phyloP scores from a whole-genome alignment of 2,329 filamentous ascomycete species.

The Chalaropsis ovoidea region DNA sequence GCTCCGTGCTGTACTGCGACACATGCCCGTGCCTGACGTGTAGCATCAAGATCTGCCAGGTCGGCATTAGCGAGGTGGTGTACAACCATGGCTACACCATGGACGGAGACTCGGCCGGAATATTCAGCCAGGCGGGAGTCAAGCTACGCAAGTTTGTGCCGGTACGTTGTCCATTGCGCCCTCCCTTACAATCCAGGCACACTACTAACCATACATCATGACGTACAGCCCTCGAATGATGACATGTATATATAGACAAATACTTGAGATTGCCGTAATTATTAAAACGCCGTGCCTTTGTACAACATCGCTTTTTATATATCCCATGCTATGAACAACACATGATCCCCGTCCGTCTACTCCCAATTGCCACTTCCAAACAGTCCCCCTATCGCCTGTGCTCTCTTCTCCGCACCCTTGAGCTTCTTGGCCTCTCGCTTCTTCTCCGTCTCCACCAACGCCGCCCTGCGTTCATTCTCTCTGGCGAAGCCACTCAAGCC shows the following conservation, averaged over 20 bases:
- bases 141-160: conserved; percentile 78
- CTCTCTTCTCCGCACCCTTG: conserved; percentile 47
- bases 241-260: conserved; percentile 50
- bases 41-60: conserved; percentile 96
- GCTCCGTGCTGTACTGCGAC: conserved; percentile 80
- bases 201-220: neutral
- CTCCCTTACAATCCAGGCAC: neutral
- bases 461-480: conserved; percentile 47
- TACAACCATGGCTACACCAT: conserved; percentile 93
- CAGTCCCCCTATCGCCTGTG: conserved; percentile 48
- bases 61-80: conserved; percentile 90
- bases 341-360: conserved; percentile 28
- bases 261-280: neutral
- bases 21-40: conserved; percentile 96
- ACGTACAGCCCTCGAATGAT: conserved; percentile 49
- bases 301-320: neutral
- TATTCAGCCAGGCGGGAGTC: conserved; percentile 77
- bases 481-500: conserved; percentile 52
- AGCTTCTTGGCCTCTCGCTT: conserved; percentile 49
- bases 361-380: conserved; percentile 49
- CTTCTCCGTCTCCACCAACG: conserved; percentile 47
- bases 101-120: conserved; percentile 70
- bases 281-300: neutral
- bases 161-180: conserved; percentile 41
- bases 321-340: conserved; percentile 5